These are phyloP conservation scores for Clonostachys chloroleuca DNA, from an alignment of 2,329 filamentous ascomycete species.

Conservation along the genomic window DNA sequence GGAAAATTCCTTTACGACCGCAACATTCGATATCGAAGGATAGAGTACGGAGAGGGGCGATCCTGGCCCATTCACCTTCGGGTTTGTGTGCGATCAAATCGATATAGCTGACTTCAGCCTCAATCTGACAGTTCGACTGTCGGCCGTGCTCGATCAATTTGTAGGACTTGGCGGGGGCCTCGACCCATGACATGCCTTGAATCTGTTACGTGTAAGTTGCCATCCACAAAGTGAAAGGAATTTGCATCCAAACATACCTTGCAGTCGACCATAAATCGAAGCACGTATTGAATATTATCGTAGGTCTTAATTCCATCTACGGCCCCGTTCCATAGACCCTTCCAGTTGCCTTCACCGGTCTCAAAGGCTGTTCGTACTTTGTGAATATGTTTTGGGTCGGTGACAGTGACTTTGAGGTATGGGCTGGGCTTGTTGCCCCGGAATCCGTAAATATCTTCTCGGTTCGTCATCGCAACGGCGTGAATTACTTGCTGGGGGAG, in stretches of 20 bases:
- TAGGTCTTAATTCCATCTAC: slow-evolving; percentile 79
- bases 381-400: slow-evolving; percentile 79
- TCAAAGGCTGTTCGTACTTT: slow-evolving; percentile 75
- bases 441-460: slow-evolving; percentile 90
- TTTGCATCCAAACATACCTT: slow-evolving; percentile 47
- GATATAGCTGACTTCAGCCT: slow-evolving; percentile 77
- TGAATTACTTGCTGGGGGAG: slow-evolving; percentile 71
- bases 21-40: slow-evolving; percentile 99
- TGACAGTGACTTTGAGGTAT: slow-evolving; percentile 90
- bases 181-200: slow-evolving; percentile 96
- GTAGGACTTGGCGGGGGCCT: slow-evolving; percentile 73
- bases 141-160: slow-evolving; percentile 61
- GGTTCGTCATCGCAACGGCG: slow-evolving; percentile 75
- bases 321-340: slow-evolving; percentile 75
- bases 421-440: slow-evolving; percentile 89
- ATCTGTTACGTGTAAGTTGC: slow-evolving; percentile 45
- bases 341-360: slow-evolving; percentile 77
- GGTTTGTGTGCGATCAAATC: slow-evolving; percentile 84
- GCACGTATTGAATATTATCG: slow-evolving; percentile 91
- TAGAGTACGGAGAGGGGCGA: slow-evolving; percentile 86
- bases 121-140: slow-evolving; percentile 95
- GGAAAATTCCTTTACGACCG: slow-evolving; percentile 94
- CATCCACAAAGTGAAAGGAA: background rate
- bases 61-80: slow-evolving; percentile 95
- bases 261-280: slow-evolving; percentile 97